Evolutionary conservation across 495 filamentous ascomycete genomes (phyloP).

Genomic region (Aspergillus hancockii): DNA sequence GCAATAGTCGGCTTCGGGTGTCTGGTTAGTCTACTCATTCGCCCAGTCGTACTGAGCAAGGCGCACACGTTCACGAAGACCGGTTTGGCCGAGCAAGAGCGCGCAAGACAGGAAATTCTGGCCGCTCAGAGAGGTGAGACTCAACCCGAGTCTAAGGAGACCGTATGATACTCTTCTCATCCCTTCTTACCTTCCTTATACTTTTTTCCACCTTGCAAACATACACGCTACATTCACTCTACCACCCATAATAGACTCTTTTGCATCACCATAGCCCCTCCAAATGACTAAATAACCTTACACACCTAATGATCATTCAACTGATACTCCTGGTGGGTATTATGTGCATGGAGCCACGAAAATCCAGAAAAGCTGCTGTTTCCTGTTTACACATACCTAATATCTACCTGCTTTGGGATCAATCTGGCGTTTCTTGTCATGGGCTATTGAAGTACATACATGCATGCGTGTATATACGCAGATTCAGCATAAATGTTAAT

Average conservation of each 20-base stretch:
- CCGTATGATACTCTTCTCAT: neutral
- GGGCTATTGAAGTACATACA: too few species aligned
- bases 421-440: neutral
- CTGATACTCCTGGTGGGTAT: neutral
- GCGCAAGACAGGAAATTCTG: constrained; percentile 38
- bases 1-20: constrained; percentile 56
- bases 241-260: neutral
- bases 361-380: neutral
- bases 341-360: neutral
- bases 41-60: constrained; percentile 56
- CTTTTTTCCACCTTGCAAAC: neutral
- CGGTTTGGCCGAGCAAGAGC: constrained; percentile 56
- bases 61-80: constrained; percentile 63
- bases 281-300: neutral
- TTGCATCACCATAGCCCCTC: neutral
- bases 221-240: neutral
- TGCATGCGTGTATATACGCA: too few species aligned
- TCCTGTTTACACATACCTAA: neutral
- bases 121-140: constrained; percentile 29
- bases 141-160: constrained; percentile 21
- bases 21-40: constrained; percentile 55
- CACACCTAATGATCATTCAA: neutral
- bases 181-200: neutral
- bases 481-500: too few species aligned
- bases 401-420: neutral